phyloP scores from a whole-genome alignment of 176 grass and related monocot genomes.

The Rhynchospora pubera region DNA sequence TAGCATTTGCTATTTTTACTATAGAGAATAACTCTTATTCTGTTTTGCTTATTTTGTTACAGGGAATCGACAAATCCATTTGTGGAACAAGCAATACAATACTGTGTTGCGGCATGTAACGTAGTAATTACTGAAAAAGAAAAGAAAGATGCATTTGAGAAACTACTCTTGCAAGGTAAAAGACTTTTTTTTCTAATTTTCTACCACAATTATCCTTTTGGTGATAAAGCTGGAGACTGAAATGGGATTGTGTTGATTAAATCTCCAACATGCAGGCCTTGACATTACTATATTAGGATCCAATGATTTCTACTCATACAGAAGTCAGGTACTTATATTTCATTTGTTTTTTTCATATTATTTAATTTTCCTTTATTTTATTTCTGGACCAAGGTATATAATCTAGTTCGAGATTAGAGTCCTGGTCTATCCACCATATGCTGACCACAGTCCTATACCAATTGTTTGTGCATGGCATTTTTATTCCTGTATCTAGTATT shows the following conservation, averaged over 20 bases:
- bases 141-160: slow-evolving; percentile 51
- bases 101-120: slow-evolving; percentile 57
- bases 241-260: not conserved
- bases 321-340: slow-evolving; percentile 68
- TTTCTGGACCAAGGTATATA: not conserved
- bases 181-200: not conserved
- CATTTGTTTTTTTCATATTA: not conserved
- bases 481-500: not conserved
- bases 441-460: not conserved
- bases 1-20: slow-evolving; percentile 12
- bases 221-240: not conserved
- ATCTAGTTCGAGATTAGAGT: not conserved
- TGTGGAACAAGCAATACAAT: slow-evolving; percentile 91
- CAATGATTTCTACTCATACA: slow-evolving; percentile 97
- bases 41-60: slow-evolving; percentile 13
- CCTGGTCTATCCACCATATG: not conserved
- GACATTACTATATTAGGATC: slow-evolving; percentile 72
- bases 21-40: not conserved
- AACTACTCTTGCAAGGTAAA: slow-evolving; percentile 72
- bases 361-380: not conserved
- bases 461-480: not conserved
- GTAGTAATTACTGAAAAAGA: slow-evolving; percentile 40
- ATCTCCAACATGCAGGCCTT: slow-evolving; percentile 39
- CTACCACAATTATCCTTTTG: not conserved
- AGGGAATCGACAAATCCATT: slow-evolving; percentile 71